Evolutionary conservation across 768 basidiomycete species (phyloP), one percentile per base, ranked within the genome.

Genomic region (Leucosporidium yakuticum): DNA sequence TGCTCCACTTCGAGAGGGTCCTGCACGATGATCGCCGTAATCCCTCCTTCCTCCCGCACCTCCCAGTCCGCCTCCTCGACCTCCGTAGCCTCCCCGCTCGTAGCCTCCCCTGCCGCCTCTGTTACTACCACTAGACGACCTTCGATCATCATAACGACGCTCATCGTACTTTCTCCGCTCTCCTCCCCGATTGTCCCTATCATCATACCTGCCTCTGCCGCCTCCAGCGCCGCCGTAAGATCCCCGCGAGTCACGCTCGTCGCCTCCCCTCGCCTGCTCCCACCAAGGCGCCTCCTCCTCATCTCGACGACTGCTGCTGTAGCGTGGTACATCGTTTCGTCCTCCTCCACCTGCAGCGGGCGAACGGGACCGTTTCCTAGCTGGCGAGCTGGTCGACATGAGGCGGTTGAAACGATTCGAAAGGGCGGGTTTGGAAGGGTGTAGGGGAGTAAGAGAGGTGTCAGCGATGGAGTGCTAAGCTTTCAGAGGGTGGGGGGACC

Each of bases 211-310:
- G 31, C 36, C 21, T n/a, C 47, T 15, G 8, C 54, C 25, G 29
- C 60, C 53, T 14, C 51, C 51, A 5, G 19, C n/a, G 53, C 53
- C 53, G 50, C 50, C 50, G 50, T 23, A 27, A 21, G 50, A n/a
- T 51, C 5, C 50, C 6, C 17, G 49, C 25, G 32, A 31, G 27
- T 61, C 53, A 54, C 4, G 20, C 31, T 34, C 58, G 17, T n/a
- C 65, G 7, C 36, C 47, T n/a, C 36, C 21, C n/a, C 62, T 63
- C 31, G 65, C 67, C 11, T 58, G 50, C 31, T 68, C 70, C 70
- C 70, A 71, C 70, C 70, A 71, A 6, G 70, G 69, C 12, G 49
- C 32, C 17, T 63, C 64, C 20, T 65, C 70, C 14, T 64, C 70
- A 20, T 58, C 47, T 21, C 20, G 23, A n/a, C 19, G 31, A 8